Conservation (phyloP, 2,329 filamentous ascomycete species). For the Fusarium hostae region DNA sequence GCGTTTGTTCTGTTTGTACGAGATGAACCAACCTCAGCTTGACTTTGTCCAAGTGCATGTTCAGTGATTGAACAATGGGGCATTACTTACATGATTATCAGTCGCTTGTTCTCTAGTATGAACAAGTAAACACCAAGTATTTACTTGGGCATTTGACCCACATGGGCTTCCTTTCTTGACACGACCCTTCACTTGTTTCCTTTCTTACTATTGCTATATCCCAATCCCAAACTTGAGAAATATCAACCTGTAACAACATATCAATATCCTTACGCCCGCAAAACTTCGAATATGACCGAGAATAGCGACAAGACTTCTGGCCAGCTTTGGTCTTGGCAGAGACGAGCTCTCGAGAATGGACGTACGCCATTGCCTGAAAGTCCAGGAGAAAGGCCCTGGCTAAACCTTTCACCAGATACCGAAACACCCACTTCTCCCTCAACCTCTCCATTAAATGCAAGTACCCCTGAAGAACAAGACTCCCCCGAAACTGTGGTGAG, state of each 20-base stretch:
- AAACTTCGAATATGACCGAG: not conserved
- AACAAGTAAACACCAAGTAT: not conserved
- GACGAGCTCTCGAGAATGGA: not conserved
- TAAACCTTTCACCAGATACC: not conserved
- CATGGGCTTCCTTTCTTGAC: not conserved
- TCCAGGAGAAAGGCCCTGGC: not conserved
- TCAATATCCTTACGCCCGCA: no score
- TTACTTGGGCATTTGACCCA: not conserved
- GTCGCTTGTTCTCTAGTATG: not conserved
- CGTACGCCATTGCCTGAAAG: conserved; percentile 10
- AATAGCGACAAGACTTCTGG: not conserved
- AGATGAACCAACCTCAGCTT: fast-evolving
- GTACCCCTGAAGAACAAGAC: no score
- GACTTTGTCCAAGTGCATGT: not conserved
- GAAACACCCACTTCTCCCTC: not conserved
- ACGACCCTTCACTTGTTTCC: fast-evolving
- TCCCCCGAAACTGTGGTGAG: fast-evolving
- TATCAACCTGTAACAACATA: not conserved
- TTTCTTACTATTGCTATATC: no score
- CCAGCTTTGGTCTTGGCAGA: conserved; percentile 10
- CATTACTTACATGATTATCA: not conserved
- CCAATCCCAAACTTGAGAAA: not conserved
- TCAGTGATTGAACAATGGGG: not conserved
- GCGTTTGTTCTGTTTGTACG: not conserved
- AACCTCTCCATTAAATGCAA: no score